Evolutionary conservation across 768 basidiomycete species (phyloP), one percentile per base, ranked within the genome.

Genomic region (Collybia nuda): DNA sequence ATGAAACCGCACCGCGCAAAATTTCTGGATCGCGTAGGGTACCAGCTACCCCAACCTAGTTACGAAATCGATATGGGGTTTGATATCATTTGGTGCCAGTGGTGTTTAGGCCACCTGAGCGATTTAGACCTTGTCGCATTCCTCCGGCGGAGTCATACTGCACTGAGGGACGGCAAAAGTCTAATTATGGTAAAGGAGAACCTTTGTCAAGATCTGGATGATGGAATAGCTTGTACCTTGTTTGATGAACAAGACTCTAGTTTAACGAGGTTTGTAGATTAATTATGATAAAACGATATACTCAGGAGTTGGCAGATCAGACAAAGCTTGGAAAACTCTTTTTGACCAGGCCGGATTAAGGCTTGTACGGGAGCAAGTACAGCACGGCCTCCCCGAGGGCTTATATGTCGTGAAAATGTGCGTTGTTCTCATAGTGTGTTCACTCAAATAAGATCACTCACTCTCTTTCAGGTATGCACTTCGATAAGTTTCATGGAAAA

Each of bases 61-160:
- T 69, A 72, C 28, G 82, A 79, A 44, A 80, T 80, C 28, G 63
- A 72, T n/a, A 69, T 75, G 39, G 81, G 80, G 1, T 98, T 93
- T 68, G 96, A 99, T 67, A 80, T 94, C 47, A 80, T 96, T 50
- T 94, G 92, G 95, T 92, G 91, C 60, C 96, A 99, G 66, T 98
- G 96, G 96, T 96, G 95, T 71, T 77, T 98, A 14, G 90, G 92
- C 2, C 90, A 95, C 71, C 76, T 97, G 51, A 80, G 75, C 48
- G 85, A 95, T 63, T 61, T 64, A 6, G 90, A 96, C 63, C 79
- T 98, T 19, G 77, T 92, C 22, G 66, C 71, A 2, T 98, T 98
- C 70, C 76, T 98, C 56, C 71, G 76, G 56, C 74, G 84, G 41
- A 77, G 85, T 53, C 75, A 76, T 41, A 70, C 67, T 2, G 82